These are phyloP conservation scores for Hymenoscyphus occultus DNA, from an alignment of 2,329 filamentous ascomycete species.

Conservation along the genomic window DNA sequence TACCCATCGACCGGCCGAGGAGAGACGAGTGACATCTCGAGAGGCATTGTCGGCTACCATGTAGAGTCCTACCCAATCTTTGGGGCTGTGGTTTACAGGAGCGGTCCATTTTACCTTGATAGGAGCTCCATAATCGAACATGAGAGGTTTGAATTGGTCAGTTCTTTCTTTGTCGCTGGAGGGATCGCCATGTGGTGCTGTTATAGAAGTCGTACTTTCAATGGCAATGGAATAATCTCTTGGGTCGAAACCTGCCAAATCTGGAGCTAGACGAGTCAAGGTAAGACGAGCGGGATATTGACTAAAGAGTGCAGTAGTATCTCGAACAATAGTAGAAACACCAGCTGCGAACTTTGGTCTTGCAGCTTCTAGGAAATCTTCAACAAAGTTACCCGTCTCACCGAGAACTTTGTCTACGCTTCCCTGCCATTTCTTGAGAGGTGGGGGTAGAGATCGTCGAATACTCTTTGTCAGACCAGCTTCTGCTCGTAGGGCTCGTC, in stretches of 20 bases:
- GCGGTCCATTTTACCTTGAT: slow-evolving; percentile 90
- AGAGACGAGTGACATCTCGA: slow-evolving; percentile 76
- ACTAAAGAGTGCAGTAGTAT: slow-evolving; percentile 84
- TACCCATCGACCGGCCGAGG: slow-evolving; percentile 85
- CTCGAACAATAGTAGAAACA: slow-evolving; percentile 81
- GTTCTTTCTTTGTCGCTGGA: slow-evolving; percentile 68
- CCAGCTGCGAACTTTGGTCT: slow-evolving; percentile 82
- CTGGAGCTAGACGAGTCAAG: slow-evolving; percentile 73
- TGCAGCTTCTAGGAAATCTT: slow-evolving; percentile 83
- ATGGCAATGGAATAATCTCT: slow-evolving; percentile 78
- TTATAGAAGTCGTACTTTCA: slow-evolving; percentile 58
- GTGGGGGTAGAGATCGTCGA: slow-evolving; percentile 78
- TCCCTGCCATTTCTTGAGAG: slow-evolving; percentile 78
- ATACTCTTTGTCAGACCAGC: slow-evolving; percentile 91
- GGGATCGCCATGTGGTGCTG: slow-evolving; percentile 53
- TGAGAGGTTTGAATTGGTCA: slow-evolving; percentile 66
- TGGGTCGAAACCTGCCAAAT: slow-evolving; percentile 75
- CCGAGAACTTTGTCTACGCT: slow-evolving; percentile 85
- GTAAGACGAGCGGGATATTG: slow-evolving; percentile 84
- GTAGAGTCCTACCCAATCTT: slow-evolving; percentile 95
- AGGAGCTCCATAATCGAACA: slow-evolving; percentile 85
- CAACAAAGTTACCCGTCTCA: slow-evolving; percentile 82
- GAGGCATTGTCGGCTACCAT: slow-evolving; percentile 92
- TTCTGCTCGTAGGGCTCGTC: slow-evolving; percentile 75
- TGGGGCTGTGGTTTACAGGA: slow-evolving; percentile 79